Conservation (phyloP, 371 early-diverging fungal species). For the Mucor sp. region DNA sequence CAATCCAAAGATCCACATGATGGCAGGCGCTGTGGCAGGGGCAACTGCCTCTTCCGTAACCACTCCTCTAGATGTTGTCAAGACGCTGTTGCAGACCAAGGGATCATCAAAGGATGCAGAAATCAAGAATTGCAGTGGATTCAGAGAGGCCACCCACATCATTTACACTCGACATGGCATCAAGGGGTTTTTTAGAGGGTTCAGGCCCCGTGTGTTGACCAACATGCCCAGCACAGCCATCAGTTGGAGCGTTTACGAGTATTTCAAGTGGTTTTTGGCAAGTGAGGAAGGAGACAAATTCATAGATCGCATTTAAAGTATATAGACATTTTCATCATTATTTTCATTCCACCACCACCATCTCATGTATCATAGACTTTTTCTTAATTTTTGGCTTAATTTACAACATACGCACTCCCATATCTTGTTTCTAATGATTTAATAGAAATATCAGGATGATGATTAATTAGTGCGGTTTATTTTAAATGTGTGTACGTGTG, state of each 20-base stretch:
- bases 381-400: not conserved
- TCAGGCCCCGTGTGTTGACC: constrained; percentile 78
- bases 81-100: constrained; percentile 91
- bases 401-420: not conserved
- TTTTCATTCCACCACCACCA: not conserved
- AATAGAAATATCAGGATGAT: too few relatives aligned
- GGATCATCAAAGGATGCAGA: constrained; percentile 70
- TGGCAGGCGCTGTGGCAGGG: constrained; percentile 91
- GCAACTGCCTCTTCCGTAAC: constrained; percentile 88
- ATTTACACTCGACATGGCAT: constrained; percentile 79
- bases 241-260: constrained; percentile 92
- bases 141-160: constrained; percentile 71
- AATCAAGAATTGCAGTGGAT: constrained; percentile 70
- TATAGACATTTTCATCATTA: not conserved
- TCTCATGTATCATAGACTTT: not conserved
- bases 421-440: not conserved
- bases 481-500: too few relatives aligned
- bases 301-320: constrained; percentile 15
- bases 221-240: constrained; percentile 96
- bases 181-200: constrained; percentile 80
- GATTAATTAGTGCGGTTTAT: too few relatives aligned
- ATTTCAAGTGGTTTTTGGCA: constrained; percentile 72
- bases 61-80: constrained; percentile 92
- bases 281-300: constrained; percentile 15
- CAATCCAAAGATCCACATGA: constrained; percentile 82